These are phyloP conservation scores for Elsinoe ampelina DNA, from an alignment of 2,329 filamentous ascomycete genomes.

Conservation along the genomic window DNA sequence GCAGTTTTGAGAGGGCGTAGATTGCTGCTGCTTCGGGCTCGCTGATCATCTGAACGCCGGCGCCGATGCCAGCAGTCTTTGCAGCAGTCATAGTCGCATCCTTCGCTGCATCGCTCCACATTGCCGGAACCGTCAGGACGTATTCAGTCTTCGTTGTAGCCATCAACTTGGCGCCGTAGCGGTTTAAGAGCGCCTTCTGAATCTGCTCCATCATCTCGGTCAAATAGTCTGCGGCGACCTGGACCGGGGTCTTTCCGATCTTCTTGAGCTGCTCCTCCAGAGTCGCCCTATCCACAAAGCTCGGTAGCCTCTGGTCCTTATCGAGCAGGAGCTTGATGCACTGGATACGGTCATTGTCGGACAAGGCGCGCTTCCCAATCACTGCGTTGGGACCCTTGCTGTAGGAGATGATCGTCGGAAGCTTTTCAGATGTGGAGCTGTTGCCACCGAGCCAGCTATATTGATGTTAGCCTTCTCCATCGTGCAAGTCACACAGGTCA, in stretches of 20 bases:
- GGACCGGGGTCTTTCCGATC: constrained; percentile 66
- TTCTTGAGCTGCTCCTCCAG: constrained; percentile 60
- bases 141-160: constrained; percentile 63
- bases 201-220: constrained; percentile 68
- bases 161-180: constrained; percentile 44
- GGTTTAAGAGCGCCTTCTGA: constrained; percentile 58
- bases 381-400: constrained; percentile 38
- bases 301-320: constrained; percentile 68
- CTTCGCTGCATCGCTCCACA: constrained; percentile 81
- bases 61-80: constrained; percentile 69
- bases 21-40: constrained; percentile 42
- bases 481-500: background rate
- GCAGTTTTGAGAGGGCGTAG: constrained; percentile 60
- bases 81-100: constrained; percentile 71
- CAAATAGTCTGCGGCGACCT: constrained; percentile 71
- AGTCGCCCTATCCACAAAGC: constrained; percentile 69
- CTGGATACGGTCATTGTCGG: constrained; percentile 63
- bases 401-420: constrained; percentile 65
- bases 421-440: constrained; percentile 80
- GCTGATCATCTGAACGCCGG: constrained; percentile 66
- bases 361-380: constrained; percentile 65
- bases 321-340: constrained; percentile 83
- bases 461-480: background rate
- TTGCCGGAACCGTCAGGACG: constrained; percentile 71
- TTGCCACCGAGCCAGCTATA: constrained; percentile 70